Evolutionary conservation across 2,329 filamentous ascomycete genomes (phyloP), one percentile per base, ranked within the genome.

Genomic region (Trichophyton rubrum): DNA sequence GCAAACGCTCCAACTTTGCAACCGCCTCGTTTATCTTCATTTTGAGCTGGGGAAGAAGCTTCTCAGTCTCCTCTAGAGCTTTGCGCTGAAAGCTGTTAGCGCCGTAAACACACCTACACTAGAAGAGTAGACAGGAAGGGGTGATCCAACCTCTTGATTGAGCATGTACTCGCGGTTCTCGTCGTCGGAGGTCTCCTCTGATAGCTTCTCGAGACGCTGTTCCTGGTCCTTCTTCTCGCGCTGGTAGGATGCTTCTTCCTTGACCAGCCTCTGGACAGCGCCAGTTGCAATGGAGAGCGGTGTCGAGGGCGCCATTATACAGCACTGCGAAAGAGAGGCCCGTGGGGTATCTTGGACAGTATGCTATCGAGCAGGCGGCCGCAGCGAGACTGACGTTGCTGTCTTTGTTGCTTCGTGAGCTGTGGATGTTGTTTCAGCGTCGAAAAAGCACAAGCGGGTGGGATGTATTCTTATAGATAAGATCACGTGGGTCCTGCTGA

Each of bases 171-270:
- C 85, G 57, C 82, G 84, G 74, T 96, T 96, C 66, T 86, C 85
- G 66, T 92, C 89, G n/a, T 69, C 73, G 47, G 78, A 27, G 35
- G 83, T 72, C 67, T 87, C 84, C 51, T 79, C 77, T 71, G 85
- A 80, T 17, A 95, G 80, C 71, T 85, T 83, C 72, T 82, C 77
- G 65, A 95, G 82, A 61, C 87, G 83, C 63, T 82, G 80, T 67
- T 88, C 80, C 72, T 97, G 91, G 65, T 86, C 79, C 64, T 82
- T 78, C 20, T 91, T 81, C 74, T 99, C 93, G 71, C 87, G 87
- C 79, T 91, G 87, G 77, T 99, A 97, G 68, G 86, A 92, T 43
- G 82, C 79, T 74, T 96, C 89, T 74, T 99, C 93, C 75, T 95
- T 96, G 66, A 96, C 83, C 56, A 97, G 83, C 62, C 93, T 89